Percentiles rank a stretch among this genome's conserved stretches.
phyloP scores from a whole-genome alignment of 2,329 filamentous ascomycete species.

The Cadophora sp. region DNA sequence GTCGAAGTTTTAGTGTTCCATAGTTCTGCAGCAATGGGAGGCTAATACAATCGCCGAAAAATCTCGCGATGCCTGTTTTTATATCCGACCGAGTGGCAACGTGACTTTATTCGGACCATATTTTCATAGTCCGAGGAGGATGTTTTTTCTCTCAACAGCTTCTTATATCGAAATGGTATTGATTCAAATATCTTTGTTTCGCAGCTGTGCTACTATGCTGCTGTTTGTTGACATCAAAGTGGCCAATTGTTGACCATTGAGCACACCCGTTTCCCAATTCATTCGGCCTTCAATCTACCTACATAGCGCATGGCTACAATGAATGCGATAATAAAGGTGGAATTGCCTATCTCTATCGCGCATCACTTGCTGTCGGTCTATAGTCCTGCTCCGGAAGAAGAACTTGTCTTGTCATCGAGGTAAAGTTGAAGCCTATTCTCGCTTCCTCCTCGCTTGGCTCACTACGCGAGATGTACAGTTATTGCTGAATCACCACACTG shows the following conservation, averaged over 20 bases:
- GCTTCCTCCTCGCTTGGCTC: background rate
- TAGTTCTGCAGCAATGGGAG: background rate
- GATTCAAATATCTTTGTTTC: background rate
- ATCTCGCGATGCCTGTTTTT: background rate
- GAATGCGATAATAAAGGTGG: too few relatives aligned
- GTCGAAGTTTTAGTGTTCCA: background rate
- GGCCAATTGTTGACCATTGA: too few relatives aligned
- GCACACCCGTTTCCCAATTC: too few relatives aligned
- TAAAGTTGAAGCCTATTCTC: conserved; percentile 1
- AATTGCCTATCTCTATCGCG: background rate
- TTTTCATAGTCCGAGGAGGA: background rate
- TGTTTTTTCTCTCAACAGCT: background rate
- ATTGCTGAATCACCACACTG: conserved; percentile 9
- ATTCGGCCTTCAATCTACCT: too few relatives aligned
- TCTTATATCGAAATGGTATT: background rate
- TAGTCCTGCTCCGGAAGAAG: background rate
- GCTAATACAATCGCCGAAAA: background rate
- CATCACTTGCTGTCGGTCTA: background rate
- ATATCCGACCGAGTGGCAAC: background rate
- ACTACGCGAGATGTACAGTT: background rate
- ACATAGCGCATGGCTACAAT: too few relatives aligned
- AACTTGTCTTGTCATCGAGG: background rate
- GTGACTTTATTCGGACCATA: background rate
- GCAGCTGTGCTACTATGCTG: background rate
- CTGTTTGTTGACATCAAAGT: too few relatives aligned